Conservation (phyloP, 768 basidiomycete genomes). For the Lactarius quietus region DNA sequence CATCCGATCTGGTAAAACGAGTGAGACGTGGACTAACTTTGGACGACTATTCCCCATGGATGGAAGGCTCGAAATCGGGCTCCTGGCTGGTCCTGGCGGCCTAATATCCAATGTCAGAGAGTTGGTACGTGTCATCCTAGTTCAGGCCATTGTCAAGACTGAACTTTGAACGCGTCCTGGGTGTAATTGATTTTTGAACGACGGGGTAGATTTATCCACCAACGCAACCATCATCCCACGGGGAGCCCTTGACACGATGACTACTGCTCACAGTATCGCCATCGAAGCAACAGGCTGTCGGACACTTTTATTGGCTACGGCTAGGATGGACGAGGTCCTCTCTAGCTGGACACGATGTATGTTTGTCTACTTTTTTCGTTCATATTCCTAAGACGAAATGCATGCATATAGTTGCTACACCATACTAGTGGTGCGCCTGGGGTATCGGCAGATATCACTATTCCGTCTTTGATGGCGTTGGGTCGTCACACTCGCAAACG, state of each 20-base stretch:
- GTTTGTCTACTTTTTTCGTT: slow-evolving; percentile 1
- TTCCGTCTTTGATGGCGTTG: slow-evolving; percentile 38
- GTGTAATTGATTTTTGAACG: slow-evolving; percentile 34
- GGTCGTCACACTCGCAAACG: slow-evolving; percentile 33
- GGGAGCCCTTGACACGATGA: slow-evolving; percentile 32
- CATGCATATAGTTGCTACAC: slow-evolving; percentile 32
- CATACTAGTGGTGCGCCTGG: slow-evolving; percentile 39
- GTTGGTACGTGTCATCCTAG: slow-evolving; percentile 35
- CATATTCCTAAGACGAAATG: not conserved
- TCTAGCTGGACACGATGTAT: slow-evolving; percentile 41
- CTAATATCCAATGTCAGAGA: slow-evolving; percentile 44
- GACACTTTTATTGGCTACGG: slow-evolving; percentile 38
- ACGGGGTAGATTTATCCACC: slow-evolving; percentile 33
- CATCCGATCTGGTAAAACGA: slow-evolving; percentile 32
- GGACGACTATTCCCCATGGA: slow-evolving; percentile 36
- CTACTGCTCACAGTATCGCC: slow-evolving; percentile 34
- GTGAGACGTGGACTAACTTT: slow-evolving; percentile 34
- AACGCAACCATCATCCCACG: slow-evolving; percentile 36
- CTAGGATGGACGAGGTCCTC: slow-evolving; percentile 42
- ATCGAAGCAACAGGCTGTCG: slow-evolving; percentile 1
- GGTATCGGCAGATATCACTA: slow-evolving; percentile 31
- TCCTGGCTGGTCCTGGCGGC: slow-evolving; percentile 41
- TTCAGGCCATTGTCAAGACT: not conserved
- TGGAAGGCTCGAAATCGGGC: slow-evolving; percentile 29
- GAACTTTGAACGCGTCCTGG: slow-evolving; percentile 39